phyloP scores from a whole-genome alignment of 164 flowering plant genomes.

The Cinnamomum micranthum region DNA sequence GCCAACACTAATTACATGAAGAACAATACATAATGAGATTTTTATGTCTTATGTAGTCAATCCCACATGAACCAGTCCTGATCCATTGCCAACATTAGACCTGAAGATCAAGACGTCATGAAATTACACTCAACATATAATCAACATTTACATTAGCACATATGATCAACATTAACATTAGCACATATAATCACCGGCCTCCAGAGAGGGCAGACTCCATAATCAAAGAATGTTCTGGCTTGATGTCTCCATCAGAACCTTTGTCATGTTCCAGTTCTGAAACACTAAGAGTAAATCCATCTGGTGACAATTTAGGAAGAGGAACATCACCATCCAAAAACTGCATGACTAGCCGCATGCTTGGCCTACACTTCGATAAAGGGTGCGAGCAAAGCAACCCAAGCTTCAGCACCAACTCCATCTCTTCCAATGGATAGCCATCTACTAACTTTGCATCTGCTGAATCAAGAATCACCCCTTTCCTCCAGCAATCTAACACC shows the following conservation, averaged over 20 bases:
- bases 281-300: neutral
- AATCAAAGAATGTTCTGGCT: neutral
- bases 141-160: too few species aligned
- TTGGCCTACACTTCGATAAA: slow-evolving; percentile 10
- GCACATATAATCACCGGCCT: neutral
- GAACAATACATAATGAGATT: too few species aligned
- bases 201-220: neutral
- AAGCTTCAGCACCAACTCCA: slow-evolving; percentile 20
- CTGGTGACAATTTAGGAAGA: neutral
- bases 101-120: too few species aligned
- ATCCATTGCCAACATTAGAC: too few species aligned
- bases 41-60: too few species aligned
- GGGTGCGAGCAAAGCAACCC: slow-evolving; percentile 18
- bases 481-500: slow-evolving; percentile 10
- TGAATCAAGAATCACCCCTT: slow-evolving; percentile 14
- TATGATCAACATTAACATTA: too few species aligned
- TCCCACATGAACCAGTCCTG: too few species aligned
- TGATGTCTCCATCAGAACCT: neutral
- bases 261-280: neutral
- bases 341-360: slow-evolving; percentile 18
- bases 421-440: slow-evolving; percentile 5
- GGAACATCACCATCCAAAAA: slow-evolving; percentile 8
- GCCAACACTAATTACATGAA: too few species aligned
- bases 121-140: too few species aligned
- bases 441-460: slow-evolving; percentile 18